Evolutionary conservation across 2,329 filamentous ascomycete species (phyloP).

Genomic region (Calycina marina): DNA sequence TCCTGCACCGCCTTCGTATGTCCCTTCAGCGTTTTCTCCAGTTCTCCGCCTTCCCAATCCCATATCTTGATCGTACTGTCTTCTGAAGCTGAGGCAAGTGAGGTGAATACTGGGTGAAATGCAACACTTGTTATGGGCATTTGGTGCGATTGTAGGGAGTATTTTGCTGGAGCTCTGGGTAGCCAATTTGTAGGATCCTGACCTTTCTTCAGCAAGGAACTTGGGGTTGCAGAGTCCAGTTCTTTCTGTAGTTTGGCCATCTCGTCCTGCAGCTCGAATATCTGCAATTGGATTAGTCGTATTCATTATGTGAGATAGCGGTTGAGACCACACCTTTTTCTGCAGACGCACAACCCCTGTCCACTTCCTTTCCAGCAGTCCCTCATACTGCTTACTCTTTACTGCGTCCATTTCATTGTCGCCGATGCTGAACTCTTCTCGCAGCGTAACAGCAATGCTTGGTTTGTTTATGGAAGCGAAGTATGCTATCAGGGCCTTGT

Average conservation of each 20-base stretch:
- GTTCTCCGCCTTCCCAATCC: conserved; percentile 89
- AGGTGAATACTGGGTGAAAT: conserved; percentile 85
- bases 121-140: conserved; percentile 73
- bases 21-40: conserved; percentile 81
- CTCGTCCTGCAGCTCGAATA: conserved; percentile 81
- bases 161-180: conserved; percentile 65
- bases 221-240: conserved; percentile 68
- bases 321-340: conserved; percentile 56
- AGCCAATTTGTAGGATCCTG: conserved; percentile 79
- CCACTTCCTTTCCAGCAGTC: conserved; percentile 94
- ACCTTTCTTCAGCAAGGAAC: conserved; percentile 59
- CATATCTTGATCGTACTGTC: conserved; percentile 93
- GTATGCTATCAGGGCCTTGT: conserved; percentile 90
- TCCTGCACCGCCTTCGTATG: conserved; percentile 82
- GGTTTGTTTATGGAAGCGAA: conserved; percentile 59
- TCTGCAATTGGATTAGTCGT: conserved; percentile 33
- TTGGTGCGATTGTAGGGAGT: conserved; percentile 73
- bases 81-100: conserved; percentile 78
- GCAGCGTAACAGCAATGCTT: conserved; percentile 54
- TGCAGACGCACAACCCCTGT: conserved; percentile 87
- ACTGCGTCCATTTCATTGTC: conserved; percentile 58
- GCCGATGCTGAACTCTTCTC: conserved; percentile 61
- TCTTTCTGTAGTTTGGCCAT: conserved; percentile 63
- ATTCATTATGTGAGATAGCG: neutral
- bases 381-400: conserved; percentile 88